Evolutionary conservation across 352 stramenopile species (phyloP).

Genomic region (Nothophytophthora sp.): DNA sequence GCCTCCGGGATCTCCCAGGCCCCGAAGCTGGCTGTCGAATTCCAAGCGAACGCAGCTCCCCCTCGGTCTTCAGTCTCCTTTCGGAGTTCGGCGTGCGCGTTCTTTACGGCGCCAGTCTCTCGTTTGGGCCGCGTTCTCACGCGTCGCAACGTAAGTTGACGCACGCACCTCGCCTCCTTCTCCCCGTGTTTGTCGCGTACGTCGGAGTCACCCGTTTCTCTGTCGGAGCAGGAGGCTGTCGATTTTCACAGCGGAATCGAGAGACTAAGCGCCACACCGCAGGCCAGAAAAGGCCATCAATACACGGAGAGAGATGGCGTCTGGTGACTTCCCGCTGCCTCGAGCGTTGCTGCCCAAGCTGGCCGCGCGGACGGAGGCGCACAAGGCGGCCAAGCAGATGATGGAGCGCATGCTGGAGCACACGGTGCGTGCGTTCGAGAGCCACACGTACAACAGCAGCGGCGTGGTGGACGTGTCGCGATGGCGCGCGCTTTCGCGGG

Average conservation of each 20-base stretch:
- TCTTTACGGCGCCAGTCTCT: background rate
- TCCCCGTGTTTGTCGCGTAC: no score
- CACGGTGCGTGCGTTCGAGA: conserved; percentile 20
- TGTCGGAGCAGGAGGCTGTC: no score
- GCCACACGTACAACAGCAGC: conserved; percentile 14
- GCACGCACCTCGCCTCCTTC: no score
- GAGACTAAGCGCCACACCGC: no score
- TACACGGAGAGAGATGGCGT: conserved; percentile 13
- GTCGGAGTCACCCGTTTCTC: background rate
- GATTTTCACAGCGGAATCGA: no score
- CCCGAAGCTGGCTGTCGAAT: no score
- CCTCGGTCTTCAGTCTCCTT: no score
- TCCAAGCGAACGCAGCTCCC: no score
- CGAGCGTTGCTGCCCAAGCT: conserved; percentile 31
- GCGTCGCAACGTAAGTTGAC: background rate
- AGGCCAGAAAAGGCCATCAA: background rate
- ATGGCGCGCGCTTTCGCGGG: conserved; percentile 26
- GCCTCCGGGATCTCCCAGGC: no score
- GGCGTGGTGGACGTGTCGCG: conserved; percentile 20
- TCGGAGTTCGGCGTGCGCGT: no score
- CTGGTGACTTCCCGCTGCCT: conserved; percentile 33
- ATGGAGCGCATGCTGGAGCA: conserved; percentile 33
- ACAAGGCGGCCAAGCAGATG: conserved; percentile 23
- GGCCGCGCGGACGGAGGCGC: conserved; percentile 11
- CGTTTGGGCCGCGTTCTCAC: background rate